Conservation (phyloP, 768 basidiomycete species). For the Lactarius deliciosus region DNA sequence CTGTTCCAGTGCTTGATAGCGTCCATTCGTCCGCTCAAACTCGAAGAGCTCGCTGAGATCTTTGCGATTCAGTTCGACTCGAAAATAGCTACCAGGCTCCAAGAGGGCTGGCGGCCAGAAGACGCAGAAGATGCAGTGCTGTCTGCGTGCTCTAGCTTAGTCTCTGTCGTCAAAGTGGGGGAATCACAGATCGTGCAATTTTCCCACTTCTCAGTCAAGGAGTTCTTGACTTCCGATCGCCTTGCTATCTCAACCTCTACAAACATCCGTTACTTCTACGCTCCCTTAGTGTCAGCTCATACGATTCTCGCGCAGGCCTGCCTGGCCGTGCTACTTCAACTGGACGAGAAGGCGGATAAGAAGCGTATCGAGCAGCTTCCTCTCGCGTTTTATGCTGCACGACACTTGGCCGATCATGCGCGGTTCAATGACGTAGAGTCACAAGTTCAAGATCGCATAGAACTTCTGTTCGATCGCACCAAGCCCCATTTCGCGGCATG, state of each 20-base stretch:
- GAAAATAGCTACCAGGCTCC: background rate
- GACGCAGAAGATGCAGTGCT: slow-evolving; percentile 4
- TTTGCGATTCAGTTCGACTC: background rate
- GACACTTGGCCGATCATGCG: slow-evolving; percentile 8
- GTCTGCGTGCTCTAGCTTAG: background rate
- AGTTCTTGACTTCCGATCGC: slow-evolving; percentile 10
- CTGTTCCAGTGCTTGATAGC: slow-evolving; percentile 3
- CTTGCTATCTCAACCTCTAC: background rate
- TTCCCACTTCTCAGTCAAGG: slow-evolving; percentile 1
- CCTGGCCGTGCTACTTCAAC: background rate
- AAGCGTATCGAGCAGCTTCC: background rate
- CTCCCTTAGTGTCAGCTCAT: background rate
- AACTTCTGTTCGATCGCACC: background rate
- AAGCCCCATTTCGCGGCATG: background rate
- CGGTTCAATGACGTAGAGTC: background rate
- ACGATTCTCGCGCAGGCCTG: background rate
- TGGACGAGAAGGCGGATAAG: background rate
- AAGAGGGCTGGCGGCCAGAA: background rate
- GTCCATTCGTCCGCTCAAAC: background rate
- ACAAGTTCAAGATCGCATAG: background rate
- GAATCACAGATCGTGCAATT: background rate
- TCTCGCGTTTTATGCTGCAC: background rate
- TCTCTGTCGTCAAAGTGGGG: background rate
- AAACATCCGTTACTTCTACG: background rate
- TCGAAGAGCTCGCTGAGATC: slow-evolving; percentile 9